A percentile compares a stretch with the other conserved stretches of the same genome.
These are phyloP conservation scores for Volvariella volvacea DNA, from an alignment of 1,284 basidiomycete genomes.

Conservation along the genomic window DNA sequence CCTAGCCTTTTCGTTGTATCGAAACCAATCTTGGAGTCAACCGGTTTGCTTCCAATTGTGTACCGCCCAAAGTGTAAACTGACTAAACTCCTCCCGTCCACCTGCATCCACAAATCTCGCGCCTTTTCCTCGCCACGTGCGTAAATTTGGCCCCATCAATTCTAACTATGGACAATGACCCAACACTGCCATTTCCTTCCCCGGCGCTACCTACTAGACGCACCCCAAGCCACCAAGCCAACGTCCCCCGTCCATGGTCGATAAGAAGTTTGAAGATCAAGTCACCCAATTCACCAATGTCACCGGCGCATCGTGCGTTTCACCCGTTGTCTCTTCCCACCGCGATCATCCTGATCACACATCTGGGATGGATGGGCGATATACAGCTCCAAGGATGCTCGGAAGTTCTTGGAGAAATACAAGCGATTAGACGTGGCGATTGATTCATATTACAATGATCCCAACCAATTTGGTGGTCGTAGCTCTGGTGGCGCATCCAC, in stretches of 20 bases:
- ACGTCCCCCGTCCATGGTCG: constrained; percentile 17
- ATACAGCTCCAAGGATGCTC: constrained; percentile 58
- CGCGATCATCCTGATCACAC: constrained; percentile 13
- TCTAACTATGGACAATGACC: too few species aligned
- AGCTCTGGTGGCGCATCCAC: constrained; percentile 35
- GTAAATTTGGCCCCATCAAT: too few species aligned
- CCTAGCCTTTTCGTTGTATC: too few species aligned
- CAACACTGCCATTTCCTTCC: too few species aligned
- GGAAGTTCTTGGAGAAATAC: constrained; percentile 64
- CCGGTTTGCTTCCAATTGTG: too few species aligned
- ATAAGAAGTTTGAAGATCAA: constrained; percentile 36
- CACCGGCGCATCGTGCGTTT: constrained; percentile 64
- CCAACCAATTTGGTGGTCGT: constrained; percentile 20
- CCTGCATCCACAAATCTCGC: too few species aligned
- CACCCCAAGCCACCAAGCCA: too few species aligned
- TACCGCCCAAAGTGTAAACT: too few species aligned
- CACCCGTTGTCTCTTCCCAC: constrained; percentile 6
- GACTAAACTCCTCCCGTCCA: too few species aligned
- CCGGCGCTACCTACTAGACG: too few species aligned
- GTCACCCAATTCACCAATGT: constrained; percentile 57
- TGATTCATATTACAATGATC: constrained; percentile 67
- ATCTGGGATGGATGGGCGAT: constrained; percentile 17
- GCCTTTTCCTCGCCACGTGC: too few species aligned
- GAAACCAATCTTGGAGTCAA: too few species aligned
- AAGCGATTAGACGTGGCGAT: constrained; percentile 69